These are phyloP conservation scores for Leishmania braziliensis DNA, from an alignment of 208 protist genomes.

Conservation along the genomic window DNA sequence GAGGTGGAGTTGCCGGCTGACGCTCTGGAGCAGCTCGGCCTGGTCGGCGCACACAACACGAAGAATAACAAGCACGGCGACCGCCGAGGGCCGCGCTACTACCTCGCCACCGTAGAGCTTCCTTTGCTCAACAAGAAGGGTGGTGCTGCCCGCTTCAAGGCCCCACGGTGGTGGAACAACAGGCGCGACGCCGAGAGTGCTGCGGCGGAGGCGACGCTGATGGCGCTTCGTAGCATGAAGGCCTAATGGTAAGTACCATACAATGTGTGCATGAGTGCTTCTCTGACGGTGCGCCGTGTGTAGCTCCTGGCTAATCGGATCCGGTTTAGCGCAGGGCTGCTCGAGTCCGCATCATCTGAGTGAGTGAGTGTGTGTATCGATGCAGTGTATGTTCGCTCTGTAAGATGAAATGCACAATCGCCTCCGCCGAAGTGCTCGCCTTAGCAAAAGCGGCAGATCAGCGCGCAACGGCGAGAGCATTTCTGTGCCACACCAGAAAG, in stretches of 20 bases:
- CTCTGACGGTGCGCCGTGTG: not conserved
- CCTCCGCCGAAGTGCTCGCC: not conserved
- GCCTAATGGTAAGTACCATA: slow-evolving; percentile 1
- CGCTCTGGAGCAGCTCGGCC: slow-evolving; percentile 34
- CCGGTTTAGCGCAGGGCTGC: not conserved
- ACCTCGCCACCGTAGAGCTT: slow-evolving; percentile 57
- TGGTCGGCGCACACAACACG: slow-evolving; percentile 31
- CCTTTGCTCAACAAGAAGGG: slow-evolving; percentile 75
- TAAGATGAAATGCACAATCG: not conserved
- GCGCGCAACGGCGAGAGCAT: not conserved
- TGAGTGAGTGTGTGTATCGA: not conserved
- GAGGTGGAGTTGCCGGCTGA: slow-evolving; percentile 44
- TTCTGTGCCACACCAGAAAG: not conserved
- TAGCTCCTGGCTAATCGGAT: not conserved
- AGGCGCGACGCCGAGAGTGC: slow-evolving; percentile 55
- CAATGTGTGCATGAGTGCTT: not conserved
- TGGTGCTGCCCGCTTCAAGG: slow-evolving; percentile 50
- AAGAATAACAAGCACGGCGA: slow-evolving; percentile 39
- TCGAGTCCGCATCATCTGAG: not conserved
- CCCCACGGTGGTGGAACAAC: slow-evolving; percentile 49
- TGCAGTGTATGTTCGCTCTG: not conserved
- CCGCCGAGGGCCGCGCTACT: slow-evolving; percentile 56
- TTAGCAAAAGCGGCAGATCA: not conserved
- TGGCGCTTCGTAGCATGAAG: slow-evolving; percentile 52
- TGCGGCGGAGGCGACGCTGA: slow-evolving; percentile 52